Evolutionary conservation across 305 asterid genomes (phyloP).

Genomic region (Solanum chacoense): DNA sequence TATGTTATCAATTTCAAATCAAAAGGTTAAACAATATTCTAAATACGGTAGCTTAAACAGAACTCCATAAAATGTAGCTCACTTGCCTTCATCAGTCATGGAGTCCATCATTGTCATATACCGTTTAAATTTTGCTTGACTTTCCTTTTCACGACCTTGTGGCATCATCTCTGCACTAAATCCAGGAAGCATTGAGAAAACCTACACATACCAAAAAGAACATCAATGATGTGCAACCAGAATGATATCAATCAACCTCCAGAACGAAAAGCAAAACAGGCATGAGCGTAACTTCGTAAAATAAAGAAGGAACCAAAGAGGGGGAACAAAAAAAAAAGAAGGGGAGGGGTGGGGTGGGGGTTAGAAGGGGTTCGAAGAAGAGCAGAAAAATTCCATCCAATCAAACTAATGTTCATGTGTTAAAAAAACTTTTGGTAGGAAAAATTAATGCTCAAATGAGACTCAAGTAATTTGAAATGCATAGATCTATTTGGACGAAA

Average conservation of each 20-base stretch:
- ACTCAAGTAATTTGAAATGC: neutral
- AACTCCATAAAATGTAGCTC: neutral
- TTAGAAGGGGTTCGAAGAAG: neutral
- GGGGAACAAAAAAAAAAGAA: too few species aligned
- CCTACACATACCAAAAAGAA: neutral
- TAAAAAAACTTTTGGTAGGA: neutral
- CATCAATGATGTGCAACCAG: neutral
- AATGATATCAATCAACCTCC: neutral
- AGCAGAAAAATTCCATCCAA: neutral
- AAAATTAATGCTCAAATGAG: neutral
- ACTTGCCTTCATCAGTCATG: constrained; percentile 64
- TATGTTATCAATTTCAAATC: neutral
- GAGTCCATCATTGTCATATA: constrained; percentile 99
- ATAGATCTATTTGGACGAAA: neutral
- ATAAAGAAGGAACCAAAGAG: neutral
- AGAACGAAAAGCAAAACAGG: neutral
- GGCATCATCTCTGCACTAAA: constrained; percentile 96
- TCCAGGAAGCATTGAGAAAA: constrained; percentile 61
- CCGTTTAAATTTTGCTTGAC: constrained; percentile 87
- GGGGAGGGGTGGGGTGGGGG: neutral
- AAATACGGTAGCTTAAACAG: neutral
- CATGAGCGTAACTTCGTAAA: neutral
- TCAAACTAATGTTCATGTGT: neutral
- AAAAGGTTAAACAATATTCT: neutral
- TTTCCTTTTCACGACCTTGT: constrained; percentile 92